These are phyloP conservation scores for Aspergillus japonicus DNA, from an alignment of 2,329 filamentous ascomycete species.

Conservation along the genomic window DNA sequence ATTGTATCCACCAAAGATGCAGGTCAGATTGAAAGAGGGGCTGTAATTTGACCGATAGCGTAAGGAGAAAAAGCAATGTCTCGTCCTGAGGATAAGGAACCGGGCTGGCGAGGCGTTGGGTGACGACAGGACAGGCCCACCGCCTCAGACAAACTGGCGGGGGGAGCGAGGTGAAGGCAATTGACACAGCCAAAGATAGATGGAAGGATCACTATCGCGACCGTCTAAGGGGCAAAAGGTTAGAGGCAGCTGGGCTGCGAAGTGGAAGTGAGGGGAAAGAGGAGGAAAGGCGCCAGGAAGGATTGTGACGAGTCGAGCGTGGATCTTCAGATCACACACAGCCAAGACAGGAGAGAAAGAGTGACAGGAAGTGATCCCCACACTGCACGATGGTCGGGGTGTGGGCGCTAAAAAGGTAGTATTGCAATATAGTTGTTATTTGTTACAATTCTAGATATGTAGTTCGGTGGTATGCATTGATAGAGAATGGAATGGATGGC, in stretches of 20 bases:
- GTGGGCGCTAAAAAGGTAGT: background rate
- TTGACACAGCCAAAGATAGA: background rate
- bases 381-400: slow-evolving; percentile 11
- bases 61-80: slow-evolving; percentile 20
- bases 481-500: background rate
- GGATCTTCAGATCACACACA: slow-evolving; percentile 6
- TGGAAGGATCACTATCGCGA: background rate
- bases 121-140: slow-evolving; percentile 9
- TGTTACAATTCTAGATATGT: background rate
- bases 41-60: slow-evolving; percentile 14
- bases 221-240: slow-evolving; percentile 1
- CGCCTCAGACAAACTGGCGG: slow-evolving; percentile 11
- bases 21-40: slow-evolving; percentile 9
- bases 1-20: slow-evolving; percentile 15
- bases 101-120: slow-evolving; percentile 12
- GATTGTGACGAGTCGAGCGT: slow-evolving; percentile 23
- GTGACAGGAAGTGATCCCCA: slow-evolving; percentile 15
- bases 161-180: slow-evolving; percentile 3
- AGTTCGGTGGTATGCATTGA: background rate
- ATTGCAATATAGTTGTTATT: background rate
- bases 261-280: slow-evolving; percentile 20
- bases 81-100: slow-evolving; percentile 7
- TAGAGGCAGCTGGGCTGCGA: background rate
- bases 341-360: slow-evolving; percentile 19
- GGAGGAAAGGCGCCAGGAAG: slow-evolving; percentile 10